Percentiles rank a stretch among this genome's conserved stretches.
phyloP scores from a whole-genome alignment of 768 basidiomycete genomes.

The Lactifluus pinguis region DNA sequence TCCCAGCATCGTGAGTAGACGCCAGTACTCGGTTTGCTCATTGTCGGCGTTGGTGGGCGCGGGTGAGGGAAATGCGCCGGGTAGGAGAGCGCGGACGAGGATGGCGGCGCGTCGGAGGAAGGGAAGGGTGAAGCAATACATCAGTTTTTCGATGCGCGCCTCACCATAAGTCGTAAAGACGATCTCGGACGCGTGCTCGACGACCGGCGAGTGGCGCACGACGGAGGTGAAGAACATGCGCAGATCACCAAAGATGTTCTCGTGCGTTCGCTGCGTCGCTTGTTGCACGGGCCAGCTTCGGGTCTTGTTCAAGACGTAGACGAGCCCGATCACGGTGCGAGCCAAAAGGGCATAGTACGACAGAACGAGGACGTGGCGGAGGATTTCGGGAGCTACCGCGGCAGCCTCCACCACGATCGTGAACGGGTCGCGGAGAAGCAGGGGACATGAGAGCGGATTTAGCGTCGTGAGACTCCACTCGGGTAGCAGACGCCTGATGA shows the following conservation, averaged over 20 bases:
- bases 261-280: constrained; percentile 46
- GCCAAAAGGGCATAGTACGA: constrained; percentile 88
- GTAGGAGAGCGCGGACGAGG: constrained; percentile 67
- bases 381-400: constrained; percentile 79
- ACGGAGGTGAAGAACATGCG: constrained; percentile 88
- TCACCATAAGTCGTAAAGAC: constrained; percentile 78
- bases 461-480: constrained; percentile 87
- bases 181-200: constrained; percentile 75
- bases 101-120: constrained; percentile 87
- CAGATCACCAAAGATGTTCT: constrained; percentile 74
- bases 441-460: constrained; percentile 73
- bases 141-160: constrained; percentile 71
- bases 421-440: constrained; percentile 86
- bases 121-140: constrained; percentile 84
- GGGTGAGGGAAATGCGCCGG: constrained; percentile 44
- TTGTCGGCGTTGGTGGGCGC: constrained; percentile 34
- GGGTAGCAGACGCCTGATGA: constrained; percentile 82
- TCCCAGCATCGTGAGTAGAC: constrained; percentile 63
- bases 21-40: constrained; percentile 63
- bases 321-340: constrained; percentile 75
- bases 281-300: constrained; percentile 36
- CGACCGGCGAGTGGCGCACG: constrained; percentile 79
- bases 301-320: constrained; percentile 72
- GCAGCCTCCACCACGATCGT: constrained; percentile 86
- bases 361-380: constrained; percentile 81